phyloP scores from a whole-genome alignment of 2,329 filamentous ascomycete genomes.

The Aspergillus clavatus region DNA sequence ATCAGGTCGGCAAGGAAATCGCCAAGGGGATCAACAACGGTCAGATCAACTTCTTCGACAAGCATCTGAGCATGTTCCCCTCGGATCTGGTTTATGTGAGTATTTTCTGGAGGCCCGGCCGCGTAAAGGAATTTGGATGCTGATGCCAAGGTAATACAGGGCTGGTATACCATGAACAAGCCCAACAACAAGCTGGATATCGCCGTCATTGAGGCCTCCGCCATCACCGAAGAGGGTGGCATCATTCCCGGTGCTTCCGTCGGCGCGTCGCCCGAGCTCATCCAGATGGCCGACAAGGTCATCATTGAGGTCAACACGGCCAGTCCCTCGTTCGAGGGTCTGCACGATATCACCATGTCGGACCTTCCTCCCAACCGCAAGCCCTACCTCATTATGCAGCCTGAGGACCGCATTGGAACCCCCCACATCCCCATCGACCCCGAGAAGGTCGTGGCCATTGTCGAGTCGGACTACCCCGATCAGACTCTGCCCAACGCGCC shows the following conservation, averaged over 20 bases:
- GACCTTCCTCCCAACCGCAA: conserved; percentile 75
- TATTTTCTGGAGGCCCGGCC: conserved; percentile 6
- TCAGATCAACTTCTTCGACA: conserved; percentile 87
- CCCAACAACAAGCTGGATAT: conserved; percentile 72
- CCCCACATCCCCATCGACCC: conserved; percentile 79
- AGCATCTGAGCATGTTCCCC: conserved; percentile 90
- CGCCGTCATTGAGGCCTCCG: conserved; percentile 77
- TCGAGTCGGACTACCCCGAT: conserved; percentile 81
- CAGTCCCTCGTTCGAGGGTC: conserved; percentile 75
- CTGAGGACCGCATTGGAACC: conserved; percentile 81
- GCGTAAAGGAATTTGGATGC: conserved; percentile 4
- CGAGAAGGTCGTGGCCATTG: conserved; percentile 75
- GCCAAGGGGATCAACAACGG: conserved; percentile 86
- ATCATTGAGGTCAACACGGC: conserved; percentile 91
- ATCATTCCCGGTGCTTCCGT: conserved; percentile 84
- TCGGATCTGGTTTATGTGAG: conserved; percentile 73
- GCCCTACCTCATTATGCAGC: conserved; percentile 78
- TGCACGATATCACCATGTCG: conserved; percentile 89
- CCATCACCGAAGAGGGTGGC: conserved; percentile 82
- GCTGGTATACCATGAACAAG: conserved; percentile 78
- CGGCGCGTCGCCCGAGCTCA: conserved; percentile 76
- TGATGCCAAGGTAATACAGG: conserved; percentile 45
- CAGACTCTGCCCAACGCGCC: conserved; percentile 68
- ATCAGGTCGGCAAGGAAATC: conserved; percentile 88
- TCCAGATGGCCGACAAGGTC: conserved; percentile 89